Conservation (phyloP, 2,329 filamentous ascomycete genomes). For the Ilyonectria mors-panacis region DNA sequence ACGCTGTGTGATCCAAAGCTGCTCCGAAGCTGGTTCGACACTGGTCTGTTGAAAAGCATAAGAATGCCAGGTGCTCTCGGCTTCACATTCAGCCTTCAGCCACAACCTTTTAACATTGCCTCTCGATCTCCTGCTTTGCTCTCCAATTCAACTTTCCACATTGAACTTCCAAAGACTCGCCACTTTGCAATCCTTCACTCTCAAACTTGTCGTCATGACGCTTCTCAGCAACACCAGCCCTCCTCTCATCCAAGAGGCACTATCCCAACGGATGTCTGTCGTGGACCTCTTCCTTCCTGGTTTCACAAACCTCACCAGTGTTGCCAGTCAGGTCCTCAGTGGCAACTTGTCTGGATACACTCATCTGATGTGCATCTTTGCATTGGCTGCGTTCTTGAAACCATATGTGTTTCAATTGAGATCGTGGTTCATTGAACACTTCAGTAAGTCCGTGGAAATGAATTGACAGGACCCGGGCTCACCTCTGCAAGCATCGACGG, state of each 20-base stretch:
- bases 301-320: too few relatives aligned
- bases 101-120: neutral
- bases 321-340: too few relatives aligned
- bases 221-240: conserved; percentile 25
- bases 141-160: neutral
- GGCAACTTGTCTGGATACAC: too few relatives aligned
- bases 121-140: neutral
- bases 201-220: conserved; percentile 8
- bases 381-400: conserved; percentile 24
- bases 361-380: conserved; percentile 25
- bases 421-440: conserved; percentile 23
- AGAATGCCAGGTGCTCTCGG: conserved; percentile 1
- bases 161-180: neutral
- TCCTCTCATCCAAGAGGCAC: conserved; percentile 24
- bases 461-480: neutral
- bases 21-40: neutral
- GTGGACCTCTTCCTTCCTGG: too few relatives aligned
- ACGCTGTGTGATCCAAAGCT: neutral
- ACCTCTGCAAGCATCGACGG: conserved; percentile 8
- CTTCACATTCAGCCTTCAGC: conserved; percentile 2
- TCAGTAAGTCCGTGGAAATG: conserved; percentile 13
- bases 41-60: conserved; percentile 1
- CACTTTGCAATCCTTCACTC: neutral
- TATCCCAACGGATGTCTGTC: too few relatives aligned
- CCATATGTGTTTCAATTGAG: conserved; percentile 20